Base-by-base conservation (phyloP, 148 eudicot species). In the Pharnaceum exiguum region DNA sequence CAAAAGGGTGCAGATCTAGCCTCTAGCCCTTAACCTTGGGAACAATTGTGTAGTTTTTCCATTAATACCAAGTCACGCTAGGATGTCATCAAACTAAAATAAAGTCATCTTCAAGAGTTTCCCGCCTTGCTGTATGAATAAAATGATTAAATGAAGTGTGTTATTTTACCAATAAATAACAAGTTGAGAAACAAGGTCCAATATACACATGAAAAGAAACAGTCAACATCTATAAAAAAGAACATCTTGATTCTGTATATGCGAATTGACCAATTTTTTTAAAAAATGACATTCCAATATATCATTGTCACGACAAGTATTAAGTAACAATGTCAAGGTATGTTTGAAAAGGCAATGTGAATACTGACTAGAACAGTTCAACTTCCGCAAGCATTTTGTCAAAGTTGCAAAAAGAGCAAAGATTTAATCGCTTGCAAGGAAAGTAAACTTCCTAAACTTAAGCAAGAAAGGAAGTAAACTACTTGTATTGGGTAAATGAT, bases 391-490 rank as follows among this genome's bases (percentile, higher is more conserved):
- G n/a, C n/a, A n/a, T n/a, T n/a, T n/a, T n/a, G n/a, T n/a, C n/a
- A n/a, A 1, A 40, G 18, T 47, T 36, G 5, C 35, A 24, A 57
- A 66, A 69, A 62, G 35, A 40, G 5, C 24, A 58, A 62, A 42
- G 1, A 18, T 53, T 10, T 57, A 71, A 42, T 64, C 70, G 64
- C 70, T 71, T 70, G 64, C 2, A 70, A 63, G 69, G 64, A 42
- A 70, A 70, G 74, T 31, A 70, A 70, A 42, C 46, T 62, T 40
- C 52, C 74, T 70, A 19, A 70, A 70, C 40, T 61, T 38, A 13
- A n/a, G 68, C 45, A 25, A 28, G 22, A 52, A 32, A 32, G 29
- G 22, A 5, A 45, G n/a, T 1, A 44, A 26, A 16, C 5, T 30
- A 44, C 11, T 2, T 17, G 23, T 13, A 38, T 26, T 67, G 23